phyloP scores from a whole-genome alignment of 768 basidiomycete species.

The Pleurotus giganteus region DNA sequence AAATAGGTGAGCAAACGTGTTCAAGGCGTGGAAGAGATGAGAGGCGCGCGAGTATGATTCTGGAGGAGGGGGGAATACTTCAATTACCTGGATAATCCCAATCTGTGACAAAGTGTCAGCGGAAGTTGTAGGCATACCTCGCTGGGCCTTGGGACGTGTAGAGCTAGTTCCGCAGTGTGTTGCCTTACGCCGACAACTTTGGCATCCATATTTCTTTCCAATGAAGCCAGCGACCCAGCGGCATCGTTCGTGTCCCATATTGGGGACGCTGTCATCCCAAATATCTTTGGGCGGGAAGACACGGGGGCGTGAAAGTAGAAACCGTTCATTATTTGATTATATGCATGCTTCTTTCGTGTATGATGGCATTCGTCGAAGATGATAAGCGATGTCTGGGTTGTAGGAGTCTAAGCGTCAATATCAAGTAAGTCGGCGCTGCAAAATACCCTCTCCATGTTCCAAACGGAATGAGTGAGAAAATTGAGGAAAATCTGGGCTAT shows the following conservation, averaged over 20 bases:
- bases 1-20: constrained; percentile 32
- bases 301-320: constrained; percentile 33
- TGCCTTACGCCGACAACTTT: constrained; percentile 74
- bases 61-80: constrained; percentile 54
- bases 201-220: constrained; percentile 73
- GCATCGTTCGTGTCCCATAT: constrained; percentile 80
- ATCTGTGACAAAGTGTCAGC: background rate
- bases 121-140: constrained; percentile 46
- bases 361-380: constrained; percentile 86
- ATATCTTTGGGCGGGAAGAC: constrained; percentile 68
- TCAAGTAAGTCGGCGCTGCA: background rate
- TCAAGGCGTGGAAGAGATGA: constrained; percentile 40
- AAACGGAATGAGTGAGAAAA: constrained; percentile 76
- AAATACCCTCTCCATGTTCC: constrained; percentile 61
- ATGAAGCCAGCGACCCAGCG: constrained; percentile 51
- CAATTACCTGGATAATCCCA: constrained; percentile 42
- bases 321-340: constrained; percentile 74
- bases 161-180: constrained; percentile 61
- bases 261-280: constrained; percentile 92
- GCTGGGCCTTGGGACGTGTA: constrained; percentile 59
- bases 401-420: background rate
- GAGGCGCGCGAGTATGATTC: constrained; percentile 50
- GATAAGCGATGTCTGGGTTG: constrained; percentile 50
- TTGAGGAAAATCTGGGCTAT: constrained; percentile 83
- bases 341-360: constrained; percentile 70